Evolutionary conservation across 345 rosid species (phyloP).

Genomic region (Erysimum cheiranthoides): DNA sequence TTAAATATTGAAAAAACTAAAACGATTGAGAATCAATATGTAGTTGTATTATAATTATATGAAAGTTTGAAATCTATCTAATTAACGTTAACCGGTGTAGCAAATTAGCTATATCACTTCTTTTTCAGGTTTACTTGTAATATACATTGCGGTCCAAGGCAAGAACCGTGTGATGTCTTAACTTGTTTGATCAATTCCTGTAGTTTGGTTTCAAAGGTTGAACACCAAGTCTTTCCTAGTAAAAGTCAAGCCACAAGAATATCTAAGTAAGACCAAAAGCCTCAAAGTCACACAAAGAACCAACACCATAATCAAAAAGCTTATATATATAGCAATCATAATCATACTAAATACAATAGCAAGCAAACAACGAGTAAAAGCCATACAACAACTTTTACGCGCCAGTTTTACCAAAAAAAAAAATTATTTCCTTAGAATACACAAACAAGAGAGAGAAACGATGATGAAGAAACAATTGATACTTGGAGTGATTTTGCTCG

Average conservation of each 20-base stretch:
- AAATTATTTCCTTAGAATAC: neutral
- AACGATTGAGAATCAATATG: neutral
- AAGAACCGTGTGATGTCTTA: conserved; percentile 38
- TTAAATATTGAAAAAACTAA: neutral
- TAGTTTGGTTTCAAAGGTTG: conserved; percentile 37
- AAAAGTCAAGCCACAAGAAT: conserved; percentile 43
- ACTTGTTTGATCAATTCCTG: conserved; percentile 48
- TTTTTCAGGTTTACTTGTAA: conserved; percentile 17
- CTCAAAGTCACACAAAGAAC: conserved; percentile 21
- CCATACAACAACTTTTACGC: conserved; percentile 33
- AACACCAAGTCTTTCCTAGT: conserved; percentile 42
- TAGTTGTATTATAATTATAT: neutral
- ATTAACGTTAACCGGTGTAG: neutral
- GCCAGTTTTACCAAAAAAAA: neutral
- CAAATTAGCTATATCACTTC: neutral
- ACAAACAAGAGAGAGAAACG: neutral
- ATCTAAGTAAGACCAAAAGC: conserved; percentile 33
- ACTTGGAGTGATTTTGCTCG: conserved; percentile 33
- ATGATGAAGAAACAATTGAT: conserved; percentile 42
- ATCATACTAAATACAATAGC: conserved; percentile 17
- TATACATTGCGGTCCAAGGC: conserved; percentile 43
- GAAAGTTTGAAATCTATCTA: neutral
- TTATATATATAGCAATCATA: conserved; percentile 38
- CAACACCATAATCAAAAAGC: conserved; percentile 19
- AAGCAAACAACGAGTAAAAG: conserved; percentile 39